A percentile compares a stretch with the other conserved stretches of the same genome.
These are phyloP conservation scores for Gnetum montanum DNA, from an alignment of 75 land plant genomes.

Conservation along the genomic window DNA sequence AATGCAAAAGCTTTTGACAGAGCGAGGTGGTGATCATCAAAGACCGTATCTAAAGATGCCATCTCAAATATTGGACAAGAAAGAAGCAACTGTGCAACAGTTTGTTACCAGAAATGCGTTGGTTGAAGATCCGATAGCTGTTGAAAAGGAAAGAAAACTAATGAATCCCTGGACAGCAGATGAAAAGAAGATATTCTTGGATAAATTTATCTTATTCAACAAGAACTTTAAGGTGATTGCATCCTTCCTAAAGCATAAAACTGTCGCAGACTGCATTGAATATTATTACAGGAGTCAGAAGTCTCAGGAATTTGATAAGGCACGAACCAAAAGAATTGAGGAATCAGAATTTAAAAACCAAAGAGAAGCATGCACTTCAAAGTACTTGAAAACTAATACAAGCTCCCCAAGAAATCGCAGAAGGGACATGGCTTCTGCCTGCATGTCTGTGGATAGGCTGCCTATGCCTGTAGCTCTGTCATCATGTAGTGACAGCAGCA, in stretches of 20 bases:
- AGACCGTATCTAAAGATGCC: conserved; percentile 35
- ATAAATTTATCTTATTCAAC: conserved; percentile 22
- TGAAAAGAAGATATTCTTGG: conserved; percentile 33
- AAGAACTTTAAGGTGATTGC: conserved; percentile 39
- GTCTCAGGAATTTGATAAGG: conserved; percentile 35
- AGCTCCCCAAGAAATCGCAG: conserved; percentile 13
- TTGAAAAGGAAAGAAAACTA: conserved; percentile 33
- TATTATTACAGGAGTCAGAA: conserved; percentile 41
- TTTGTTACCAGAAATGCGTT: conserved; percentile 25
- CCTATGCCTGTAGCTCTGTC: neutral
- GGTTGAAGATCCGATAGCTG: conserved; percentile 32
- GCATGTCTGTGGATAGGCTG: conserved; percentile 11
- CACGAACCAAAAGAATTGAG: conserved; percentile 15
- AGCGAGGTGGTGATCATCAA: conserved; percentile 8
- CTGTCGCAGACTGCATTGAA: conserved; percentile 50
- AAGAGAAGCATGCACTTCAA: conserved; percentile 16
- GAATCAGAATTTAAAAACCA: conserved; percentile 35
- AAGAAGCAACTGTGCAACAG: conserved; percentile 11
- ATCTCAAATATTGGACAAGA: conserved; percentile 23
- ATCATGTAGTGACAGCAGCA: conserved; percentile 11
- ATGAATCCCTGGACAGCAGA: conserved; percentile 40
- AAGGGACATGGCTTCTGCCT: conserved; percentile 6
- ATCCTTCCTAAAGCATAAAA: conserved; percentile 26
- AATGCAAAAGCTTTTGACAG: conserved; percentile 14
- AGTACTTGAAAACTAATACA: conserved; percentile 18